A percentile compares a stretch with the other conserved stretches of the same genome.
Evolutionary conservation across 106 monocot species (phyloP).

Genomic region (Ottelia alismoides): DNA sequence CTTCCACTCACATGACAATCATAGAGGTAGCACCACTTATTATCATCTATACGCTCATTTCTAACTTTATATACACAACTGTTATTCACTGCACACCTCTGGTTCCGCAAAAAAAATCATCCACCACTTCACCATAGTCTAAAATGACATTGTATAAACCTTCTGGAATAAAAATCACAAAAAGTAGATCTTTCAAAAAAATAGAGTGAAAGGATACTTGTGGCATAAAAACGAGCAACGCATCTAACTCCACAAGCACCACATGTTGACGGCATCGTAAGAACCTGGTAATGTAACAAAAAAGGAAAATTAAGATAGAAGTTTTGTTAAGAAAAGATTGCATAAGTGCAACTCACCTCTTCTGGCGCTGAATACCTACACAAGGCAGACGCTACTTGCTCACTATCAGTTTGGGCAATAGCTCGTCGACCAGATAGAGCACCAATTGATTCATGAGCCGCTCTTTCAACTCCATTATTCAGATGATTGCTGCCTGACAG

Average conservation of each 20-base stretch:
- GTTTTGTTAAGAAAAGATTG: not conserved
- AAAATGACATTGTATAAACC: no score
- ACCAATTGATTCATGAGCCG: constrained; percentile 74
- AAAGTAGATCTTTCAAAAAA: no score
- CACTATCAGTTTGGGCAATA: constrained; percentile 70
- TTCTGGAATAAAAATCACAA: no score
- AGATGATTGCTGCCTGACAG: no score
- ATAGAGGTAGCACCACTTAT: no score
- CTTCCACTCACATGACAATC: no score
- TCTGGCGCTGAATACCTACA: constrained; percentile 95
- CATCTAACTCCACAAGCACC: constrained; percentile 71
- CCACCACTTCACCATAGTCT: no score
- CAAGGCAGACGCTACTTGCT: constrained; percentile 60
- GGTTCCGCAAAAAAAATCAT: no score
- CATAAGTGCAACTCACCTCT: constrained; percentile 36
- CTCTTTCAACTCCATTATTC: no score
- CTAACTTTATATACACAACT: no score
- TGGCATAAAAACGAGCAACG: constrained; percentile 66
- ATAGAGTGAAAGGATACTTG: constrained; percentile 99
- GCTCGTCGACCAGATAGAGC: constrained; percentile 67
- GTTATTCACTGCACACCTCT: no score
- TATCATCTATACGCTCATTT: no score
- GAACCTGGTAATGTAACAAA: constrained; percentile 41
- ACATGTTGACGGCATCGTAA: constrained; percentile 89
- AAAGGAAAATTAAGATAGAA: not conserved